These are phyloP conservation scores for Monosporascus sp. DNA, from an alignment of 2,329 filamentous ascomycete genomes.

Conservation along the genomic window DNA sequence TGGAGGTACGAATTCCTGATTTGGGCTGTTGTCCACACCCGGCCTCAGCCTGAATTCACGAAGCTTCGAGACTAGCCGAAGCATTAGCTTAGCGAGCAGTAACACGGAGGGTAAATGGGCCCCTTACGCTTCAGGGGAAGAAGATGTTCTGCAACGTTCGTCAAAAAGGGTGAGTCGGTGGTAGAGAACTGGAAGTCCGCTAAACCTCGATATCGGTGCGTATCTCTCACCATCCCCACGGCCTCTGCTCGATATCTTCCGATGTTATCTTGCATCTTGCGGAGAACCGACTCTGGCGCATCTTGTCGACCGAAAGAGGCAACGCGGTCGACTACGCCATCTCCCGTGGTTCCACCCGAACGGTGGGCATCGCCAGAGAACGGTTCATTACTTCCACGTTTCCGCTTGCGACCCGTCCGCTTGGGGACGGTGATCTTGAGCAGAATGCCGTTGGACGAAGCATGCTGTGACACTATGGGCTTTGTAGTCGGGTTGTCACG, in stretches of 20 bases:
- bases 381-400: constrained; percentile 66
- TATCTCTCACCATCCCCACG: constrained; percentile 69
- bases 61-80: constrained; percentile 41
- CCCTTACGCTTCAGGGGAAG: constrained; percentile 63
- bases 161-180: constrained; percentile 62
- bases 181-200: constrained; percentile 84
- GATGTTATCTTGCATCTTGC: constrained; percentile 65
- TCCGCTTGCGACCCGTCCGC: constrained; percentile 79
- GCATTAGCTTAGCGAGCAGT: constrained; percentile 12
- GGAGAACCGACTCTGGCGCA: constrained; percentile 50
- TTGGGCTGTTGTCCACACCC: constrained; percentile 50
- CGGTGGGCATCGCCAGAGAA: constrained; percentile 46
- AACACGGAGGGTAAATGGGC: neutral
- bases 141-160: constrained; percentile 64
- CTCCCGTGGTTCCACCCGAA: constrained; percentile 15
- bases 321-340: constrained; percentile 23
- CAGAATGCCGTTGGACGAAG: constrained; percentile 74
- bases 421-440: constrained; percentile 84
- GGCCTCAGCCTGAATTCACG: constrained; percentile 62
- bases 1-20: constrained; percentile 71
- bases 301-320: constrained; percentile 45
- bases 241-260: constrained; percentile 62
- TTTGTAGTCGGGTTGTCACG: constrained; percentile 75
- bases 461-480: constrained; percentile 71
- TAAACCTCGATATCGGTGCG: constrained; percentile 79